phyloP scores from a whole-genome alignment of 768 basidiomycete species.

The Tulasnella sp. region DNA sequence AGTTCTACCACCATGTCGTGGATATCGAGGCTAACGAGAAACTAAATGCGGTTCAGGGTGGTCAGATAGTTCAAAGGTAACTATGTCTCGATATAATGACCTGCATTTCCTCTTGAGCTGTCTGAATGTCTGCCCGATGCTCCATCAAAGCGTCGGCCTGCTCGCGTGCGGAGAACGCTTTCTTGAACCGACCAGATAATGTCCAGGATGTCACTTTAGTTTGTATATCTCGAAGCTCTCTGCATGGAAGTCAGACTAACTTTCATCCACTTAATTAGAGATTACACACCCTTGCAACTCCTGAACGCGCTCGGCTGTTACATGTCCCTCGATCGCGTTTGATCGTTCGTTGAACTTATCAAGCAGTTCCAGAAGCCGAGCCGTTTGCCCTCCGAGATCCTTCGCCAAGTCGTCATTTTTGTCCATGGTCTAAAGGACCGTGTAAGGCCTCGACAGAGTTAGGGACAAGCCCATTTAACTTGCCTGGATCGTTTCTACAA shows the following conservation, averaged over 20 bases:
- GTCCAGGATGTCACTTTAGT: background rate
- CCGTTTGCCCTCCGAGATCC: background rate
- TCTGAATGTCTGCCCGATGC: background rate
- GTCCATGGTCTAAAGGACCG: background rate
- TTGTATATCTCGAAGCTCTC: background rate
- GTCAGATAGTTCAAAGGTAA: background rate
- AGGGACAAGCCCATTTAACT: background rate
- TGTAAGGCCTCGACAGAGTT: background rate
- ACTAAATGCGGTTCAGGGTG: background rate
- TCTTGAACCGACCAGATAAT: background rate
- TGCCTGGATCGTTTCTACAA: background rate
- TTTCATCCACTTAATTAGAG: background rate
- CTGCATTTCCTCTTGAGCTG: background rate
- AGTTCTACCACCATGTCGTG: background rate
- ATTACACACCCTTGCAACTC: background rate
- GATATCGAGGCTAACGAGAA: background rate
- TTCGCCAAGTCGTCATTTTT: background rate
- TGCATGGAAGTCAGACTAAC: background rate
- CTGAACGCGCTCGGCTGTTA: background rate
- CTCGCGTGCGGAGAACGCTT: background rate
- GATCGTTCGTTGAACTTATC: background rate
- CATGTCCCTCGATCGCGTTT: background rate
- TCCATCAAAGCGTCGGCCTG: background rate
- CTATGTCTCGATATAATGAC: background rate
- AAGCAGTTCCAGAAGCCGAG: background rate